These are phyloP conservation scores for Hypholoma fasciculare DNA, from an alignment of 768 basidiomycete species.

Conservation along the genomic window DNA sequence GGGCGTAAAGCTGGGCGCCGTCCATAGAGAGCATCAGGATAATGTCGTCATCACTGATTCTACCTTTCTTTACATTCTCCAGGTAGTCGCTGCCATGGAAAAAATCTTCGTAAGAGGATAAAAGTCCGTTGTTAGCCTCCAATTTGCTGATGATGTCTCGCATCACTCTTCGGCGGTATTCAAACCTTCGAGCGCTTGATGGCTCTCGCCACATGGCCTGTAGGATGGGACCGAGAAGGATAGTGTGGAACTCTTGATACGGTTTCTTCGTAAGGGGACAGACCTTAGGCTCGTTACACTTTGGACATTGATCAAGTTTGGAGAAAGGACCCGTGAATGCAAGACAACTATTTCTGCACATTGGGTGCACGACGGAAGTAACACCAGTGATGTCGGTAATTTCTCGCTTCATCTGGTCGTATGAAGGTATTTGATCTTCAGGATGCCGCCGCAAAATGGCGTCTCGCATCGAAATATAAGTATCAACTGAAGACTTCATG, in stretches of 20 bases:
- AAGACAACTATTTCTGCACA: constrained; percentile 38
- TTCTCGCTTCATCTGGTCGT: constrained; percentile 21
- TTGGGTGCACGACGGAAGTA: constrained; percentile 31
- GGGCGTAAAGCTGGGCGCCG: constrained; percentile 38
- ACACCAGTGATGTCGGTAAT: constrained; percentile 32
- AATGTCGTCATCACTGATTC: constrained; percentile 29
- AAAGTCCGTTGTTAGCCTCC: neutral
- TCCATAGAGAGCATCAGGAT: constrained; percentile 34
- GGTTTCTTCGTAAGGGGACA: constrained; percentile 12
- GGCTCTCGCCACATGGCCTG: constrained; percentile 21
- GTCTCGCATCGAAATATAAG: constrained; percentile 15
- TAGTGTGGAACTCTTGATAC: too few relatives aligned
- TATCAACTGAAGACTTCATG: constrained; percentile 13
- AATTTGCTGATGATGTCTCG: constrained; percentile 3
- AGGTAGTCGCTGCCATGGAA: constrained; percentile 22
- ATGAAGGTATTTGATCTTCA: constrained; percentile 26
- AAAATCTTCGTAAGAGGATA: constrained; percentile 25
- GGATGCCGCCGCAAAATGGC: constrained; percentile 17
- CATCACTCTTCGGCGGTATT: constrained; percentile 3
- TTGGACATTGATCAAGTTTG: constrained; percentile 1
- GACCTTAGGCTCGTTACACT: constrained; percentile 9
- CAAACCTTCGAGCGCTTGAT: neutral
- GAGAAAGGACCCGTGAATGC: constrained; percentile 26
- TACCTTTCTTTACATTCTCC: constrained; percentile 13
- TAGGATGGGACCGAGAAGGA: constrained; percentile 19